Base-by-base conservation (phyloP, 805 yeast species). In the Yamadazyma akitaensis region DNA sequence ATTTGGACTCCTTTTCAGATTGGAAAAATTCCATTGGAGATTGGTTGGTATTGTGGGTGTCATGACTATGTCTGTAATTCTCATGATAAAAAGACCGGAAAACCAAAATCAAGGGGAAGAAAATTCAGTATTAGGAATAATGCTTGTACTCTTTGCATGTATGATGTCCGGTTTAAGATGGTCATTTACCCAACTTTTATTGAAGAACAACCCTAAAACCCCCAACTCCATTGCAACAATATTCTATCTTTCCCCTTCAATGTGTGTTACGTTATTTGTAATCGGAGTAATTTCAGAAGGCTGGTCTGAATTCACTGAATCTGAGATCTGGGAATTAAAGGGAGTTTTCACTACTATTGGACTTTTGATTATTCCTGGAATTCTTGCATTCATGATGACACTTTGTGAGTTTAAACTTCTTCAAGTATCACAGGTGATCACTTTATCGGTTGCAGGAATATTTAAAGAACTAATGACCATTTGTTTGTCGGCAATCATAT, bases 391-490 rank as follows among this genome's bases (percentile, higher is more conserved):
- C 59, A 77, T 86, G 61, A 85, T 94, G 92, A 92, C 97, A 0
- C 66, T 89, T 2, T 81, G 88, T 55, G 99, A 92, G 63, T 91
- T 88, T 67, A 82, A 86, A 47, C 79, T 94, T 7, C 74, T 94
- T 43, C 84, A 86, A 46, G 80, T 84, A 37, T 87, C 97, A 0
- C 86, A 88, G 46, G 89, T 94, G 12, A 73, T 91, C 38, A 91
- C 99, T 0, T 67, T 94, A 26, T 84, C 95, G 5, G 80, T 94
- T 37, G 96, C 95, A 0, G 99, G 99, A 1, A 87, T 94, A 14
- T 87, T 92, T 62, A 94, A 94, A 61, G 99, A 94, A 63, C 72
- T 94, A 13, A 70, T 91, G 40, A 94, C 99, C 0, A 89, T 94
- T 33, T 75, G 84, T 1, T 70, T 83, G 3, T 81, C 92, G 47